Evolutionary conservation across 2,329 filamentous ascomycete species (phyloP), one percentile per base, ranked within the genome.

Genomic region (Rosellinia necatrix): DNA sequence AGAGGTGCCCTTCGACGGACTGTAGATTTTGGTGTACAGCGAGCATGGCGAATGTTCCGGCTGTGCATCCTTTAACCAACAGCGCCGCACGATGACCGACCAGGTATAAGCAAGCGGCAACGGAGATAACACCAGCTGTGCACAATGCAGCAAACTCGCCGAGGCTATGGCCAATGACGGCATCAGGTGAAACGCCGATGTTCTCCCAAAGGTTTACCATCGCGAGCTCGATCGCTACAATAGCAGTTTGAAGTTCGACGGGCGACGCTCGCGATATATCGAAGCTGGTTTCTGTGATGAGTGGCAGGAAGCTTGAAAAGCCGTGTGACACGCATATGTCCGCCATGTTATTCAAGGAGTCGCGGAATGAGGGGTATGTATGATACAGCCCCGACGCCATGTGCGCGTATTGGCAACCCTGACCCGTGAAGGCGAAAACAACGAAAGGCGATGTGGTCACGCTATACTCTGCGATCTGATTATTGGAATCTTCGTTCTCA

Each of bases 401-500:
- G 6, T 57, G 56, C 2, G 50, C 42, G 30, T 66, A 67, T 19
- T 60, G 58, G 7, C 60, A 62, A 1, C 64, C 64, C 35, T 70
- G 68, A 13, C 69, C 64, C 2, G 64, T 66, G 22, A 69, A 62
- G 5, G 59, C 42, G 38, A 71, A 66, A 12, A 64, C 49, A 17
- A 61, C 76, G 10, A 40, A 43, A 15, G 54, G 34, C 8, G 35
- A 15, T 19, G 13, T 8, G 10, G 24, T 25, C 15, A 25, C 15
- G 3, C 34, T 40, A 6, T 56, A 22, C 8, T 78, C 9, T 71
- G 53, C 24, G 74, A 74, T 70, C 79, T 78, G 7, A 74, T 64
- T 13, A 71, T 53, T 44, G 1, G 27, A 74, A 68, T 49, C 76
- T 66, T 3, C 71, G 77, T 76, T n/a, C 81, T 63, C 22, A 76